Evolutionary conservation across 306 rosid genomes (phyloP).

Genomic region (Prunus fruticosa): DNA sequence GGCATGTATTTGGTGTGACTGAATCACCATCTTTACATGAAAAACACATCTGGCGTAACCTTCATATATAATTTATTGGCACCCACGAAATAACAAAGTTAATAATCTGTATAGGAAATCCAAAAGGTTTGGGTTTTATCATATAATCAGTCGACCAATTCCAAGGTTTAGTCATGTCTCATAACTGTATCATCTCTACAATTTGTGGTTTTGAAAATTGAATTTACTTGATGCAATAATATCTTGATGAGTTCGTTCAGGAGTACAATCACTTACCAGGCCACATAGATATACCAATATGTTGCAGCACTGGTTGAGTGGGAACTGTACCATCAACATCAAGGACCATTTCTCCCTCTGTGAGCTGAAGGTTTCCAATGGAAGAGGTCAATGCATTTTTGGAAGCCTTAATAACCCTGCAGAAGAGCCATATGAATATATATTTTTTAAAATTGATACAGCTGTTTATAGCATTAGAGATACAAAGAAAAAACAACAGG

Average conservation of each 20-base stretch:
- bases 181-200: slow-evolving; percentile 5
- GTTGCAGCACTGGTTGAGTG: slow-evolving; percentile 92
- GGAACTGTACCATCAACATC: slow-evolving; percentile 90
- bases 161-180: slow-evolving; percentile 2
- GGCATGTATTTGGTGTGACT: too few species aligned
- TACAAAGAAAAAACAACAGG: background rate
- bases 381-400: slow-evolving; percentile 47
- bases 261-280: slow-evolving; percentile 61
- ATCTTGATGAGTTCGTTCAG: background rate
- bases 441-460: background rate
- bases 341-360: slow-evolving; percentile 73
- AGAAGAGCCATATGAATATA: slow-evolving; percentile 13
- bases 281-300: slow-evolving; percentile 88
- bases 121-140: background rate
- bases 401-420: slow-evolving; percentile 70
- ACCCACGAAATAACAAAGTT: too few species aligned
- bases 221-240: background rate
- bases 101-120: background rate
- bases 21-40: too few species aligned
- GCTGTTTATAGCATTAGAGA: background rate
- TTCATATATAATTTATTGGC: too few species aligned
- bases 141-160: background rate
- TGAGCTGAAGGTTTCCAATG: slow-evolving; percentile 62
- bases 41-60: too few species aligned
- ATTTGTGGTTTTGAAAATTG: background rate